phyloP scores from a whole-genome alignment of 495 filamentous ascomycete genomes.

The Acidiella bohemica region DNA sequence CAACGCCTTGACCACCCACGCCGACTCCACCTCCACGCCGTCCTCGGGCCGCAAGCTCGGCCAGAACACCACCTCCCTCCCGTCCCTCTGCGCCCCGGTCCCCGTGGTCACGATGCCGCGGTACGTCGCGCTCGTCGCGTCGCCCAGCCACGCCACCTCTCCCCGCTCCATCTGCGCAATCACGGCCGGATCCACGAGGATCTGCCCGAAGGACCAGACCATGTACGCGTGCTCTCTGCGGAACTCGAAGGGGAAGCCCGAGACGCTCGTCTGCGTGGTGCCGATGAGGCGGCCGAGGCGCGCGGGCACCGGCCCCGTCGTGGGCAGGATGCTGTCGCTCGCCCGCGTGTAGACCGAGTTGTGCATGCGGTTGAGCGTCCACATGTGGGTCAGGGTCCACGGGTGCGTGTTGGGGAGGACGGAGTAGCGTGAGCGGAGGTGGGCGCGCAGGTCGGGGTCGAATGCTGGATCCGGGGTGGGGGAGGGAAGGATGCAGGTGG shows the following conservation, averaged over 20 bases:
- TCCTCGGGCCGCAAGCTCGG: too few relatives aligned
- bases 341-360: slow-evolving; percentile 10
- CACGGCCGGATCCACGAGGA: slow-evolving; percentile 5
- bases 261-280: background rate
- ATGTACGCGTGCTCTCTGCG: slow-evolving; percentile 9
- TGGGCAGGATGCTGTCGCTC: slow-evolving; percentile 11
- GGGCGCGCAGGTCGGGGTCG: slow-evolving; percentile 3
- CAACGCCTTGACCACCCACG: slow-evolving; percentile 12
- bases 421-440: slow-evolving; percentile 14
- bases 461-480: background rate
- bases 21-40: too few relatives aligned
- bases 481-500: slow-evolving; percentile 1
- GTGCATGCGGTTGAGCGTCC: slow-evolving; percentile 15
- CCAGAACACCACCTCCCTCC: slow-evolving; percentile 5
- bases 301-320: background rate
- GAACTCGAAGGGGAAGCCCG: slow-evolving; percentile 4
- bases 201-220: slow-evolving; percentile 8
- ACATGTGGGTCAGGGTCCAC: slow-evolving; percentile 18
- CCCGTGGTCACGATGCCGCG: slow-evolving; percentile 1
- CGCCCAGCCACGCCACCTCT: slow-evolving; percentile 14
- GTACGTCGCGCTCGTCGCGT: slow-evolving; percentile 2
- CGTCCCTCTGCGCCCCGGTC: background rate
- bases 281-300: slow-evolving; percentile 1
- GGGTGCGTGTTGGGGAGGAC: slow-evolving; percentile 12
- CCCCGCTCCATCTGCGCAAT: slow-evolving; percentile 6